Evolutionary conservation across 2,329 filamentous ascomycete species (phyloP), one percentile per base, ranked within the genome.

Genomic region (Aspergillus tubingensis): DNA sequence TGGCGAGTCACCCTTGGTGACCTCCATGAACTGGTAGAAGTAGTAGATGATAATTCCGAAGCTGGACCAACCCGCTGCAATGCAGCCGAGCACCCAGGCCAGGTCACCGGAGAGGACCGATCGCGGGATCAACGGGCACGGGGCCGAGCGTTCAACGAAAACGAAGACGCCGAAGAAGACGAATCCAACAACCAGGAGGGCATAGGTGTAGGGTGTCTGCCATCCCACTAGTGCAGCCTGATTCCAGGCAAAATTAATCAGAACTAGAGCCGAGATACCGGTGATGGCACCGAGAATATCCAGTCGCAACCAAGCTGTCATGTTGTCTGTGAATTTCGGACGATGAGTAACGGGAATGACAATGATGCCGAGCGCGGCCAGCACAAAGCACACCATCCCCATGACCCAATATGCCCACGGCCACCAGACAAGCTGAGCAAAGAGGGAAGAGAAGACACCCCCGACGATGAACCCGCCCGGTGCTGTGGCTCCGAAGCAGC

Each of bases 181-280:
- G 2, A 86, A 61, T 0, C 87, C 86, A 3, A 88, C 62, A 36
- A 88, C 81, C 0, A 90, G 76, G 0, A 83, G 74, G 0, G 82
- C 75, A 60, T 84, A 82, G 21, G 86, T 78, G 57, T 85, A 85
- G 0, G 84, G 76, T 8, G 79, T 76, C 1, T 74, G 65, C 87
- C 87, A 90, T 1, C 85, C 85, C 1, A 80, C 82, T 1, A 85
- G 76, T 0, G 85, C 82, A 0, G 84, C 86, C 68, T 90, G 86
- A 60, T 87, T 89, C 85, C 85, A 89, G 0, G 86, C 84, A 65
- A 89, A 86, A 70, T 88, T 88, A 76, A 90, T 81, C n/a, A 90
- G 77, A 0, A 87, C 78, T 30, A 90, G 75, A 0, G 81, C 82
- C 0, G 78, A 76, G 19, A 88, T 79, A 2, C 86, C 86, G 3